Evolutionary conservation across 2,329 filamentous ascomycete species (phyloP).

Genomic region (Neocatenulostroma microsporum): DNA sequence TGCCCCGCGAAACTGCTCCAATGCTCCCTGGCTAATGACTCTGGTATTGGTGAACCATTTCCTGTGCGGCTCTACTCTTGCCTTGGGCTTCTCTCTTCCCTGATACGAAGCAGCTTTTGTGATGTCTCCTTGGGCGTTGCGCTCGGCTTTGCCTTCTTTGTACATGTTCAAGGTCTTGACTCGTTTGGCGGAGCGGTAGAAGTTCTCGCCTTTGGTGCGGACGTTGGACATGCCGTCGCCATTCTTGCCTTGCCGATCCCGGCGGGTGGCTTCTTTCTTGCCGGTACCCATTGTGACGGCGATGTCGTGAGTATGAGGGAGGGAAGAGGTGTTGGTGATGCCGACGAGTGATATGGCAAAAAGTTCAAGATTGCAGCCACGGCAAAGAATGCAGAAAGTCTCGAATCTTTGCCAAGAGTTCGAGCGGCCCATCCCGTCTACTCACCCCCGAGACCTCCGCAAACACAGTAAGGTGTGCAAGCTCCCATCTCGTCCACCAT

Average conservation of each 20-base stretch:
- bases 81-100: constrained; percentile 69
- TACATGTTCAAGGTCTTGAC: constrained; percentile 83
- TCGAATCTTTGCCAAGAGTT: no score
- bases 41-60: constrained; percentile 98
- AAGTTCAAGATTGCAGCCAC: constrained; percentile 7
- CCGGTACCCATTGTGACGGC: constrained; percentile 64
- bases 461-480: not conserved
- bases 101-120: constrained; percentile 78
- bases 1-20: constrained; percentile 79
- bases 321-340: constrained; percentile 4
- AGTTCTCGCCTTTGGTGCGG: constrained; percentile 93
- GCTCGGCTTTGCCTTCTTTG: constrained; percentile 75
- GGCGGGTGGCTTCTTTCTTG: constrained; percentile 84
- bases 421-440: no score
- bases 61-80: constrained; percentile 87
- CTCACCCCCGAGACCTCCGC: constrained; percentile 1
- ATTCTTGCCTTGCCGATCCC: constrained; percentile 74
- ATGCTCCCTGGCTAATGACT: constrained; percentile 79
- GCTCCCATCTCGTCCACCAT: no score
- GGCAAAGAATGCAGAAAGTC: no score
- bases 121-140: constrained; percentile 77
- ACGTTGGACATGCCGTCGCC: constrained; percentile 87
- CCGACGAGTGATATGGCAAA: not conserved
- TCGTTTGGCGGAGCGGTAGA: constrained; percentile 83
- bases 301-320: constrained; percentile 6